Percentiles rank a stretch among this genome's conserved stretches.
Conservation (phyloP, 805 yeast species). For the Zygosaccharomyces rouxii region DNA sequence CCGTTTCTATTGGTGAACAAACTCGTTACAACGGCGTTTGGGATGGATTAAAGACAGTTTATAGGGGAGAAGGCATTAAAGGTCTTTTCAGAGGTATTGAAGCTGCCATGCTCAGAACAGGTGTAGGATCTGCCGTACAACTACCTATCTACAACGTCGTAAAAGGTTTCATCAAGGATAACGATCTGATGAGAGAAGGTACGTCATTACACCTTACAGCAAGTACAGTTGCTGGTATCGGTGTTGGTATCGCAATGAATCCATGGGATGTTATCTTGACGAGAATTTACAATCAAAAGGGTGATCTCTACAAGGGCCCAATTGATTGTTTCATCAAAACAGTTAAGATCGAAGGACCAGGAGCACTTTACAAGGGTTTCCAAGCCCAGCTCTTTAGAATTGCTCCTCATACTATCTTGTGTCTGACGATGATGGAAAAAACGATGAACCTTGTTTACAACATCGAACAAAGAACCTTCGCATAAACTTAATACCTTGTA, state of each 20-base stretch:
- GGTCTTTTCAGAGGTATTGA: constrained; percentile 90
- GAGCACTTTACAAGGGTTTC: constrained; percentile 91
- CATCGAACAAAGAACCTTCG: constrained; percentile 29
- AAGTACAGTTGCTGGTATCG: constrained; percentile 77
- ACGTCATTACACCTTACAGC: constrained; percentile 68
- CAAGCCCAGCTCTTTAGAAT: constrained; percentile 88
- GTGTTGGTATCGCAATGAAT: constrained; percentile 93
- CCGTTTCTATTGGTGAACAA: constrained; percentile 79
- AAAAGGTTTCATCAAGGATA: constrained; percentile 55
- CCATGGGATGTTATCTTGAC: constrained; percentile 97
- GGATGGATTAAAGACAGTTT: constrained; percentile 65
- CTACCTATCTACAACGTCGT: constrained; percentile 82
- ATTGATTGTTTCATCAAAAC: constrained; percentile 87
- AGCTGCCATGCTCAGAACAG: constrained; percentile 91
- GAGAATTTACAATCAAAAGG: constrained; percentile 91
- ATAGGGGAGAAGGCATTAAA: constrained; percentile 65
- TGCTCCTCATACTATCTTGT: constrained; percentile 90
- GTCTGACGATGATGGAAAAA: constrained; percentile 93
- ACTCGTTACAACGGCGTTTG: constrained; percentile 71
- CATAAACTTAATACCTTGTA: neutral
- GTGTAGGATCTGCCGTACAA: constrained; percentile 94
- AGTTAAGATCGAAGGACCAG: constrained; percentile 71
- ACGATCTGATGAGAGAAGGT: constrained; percentile 55
- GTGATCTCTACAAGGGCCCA: constrained; percentile 79
- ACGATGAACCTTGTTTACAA: constrained; percentile 60